These are phyloP conservation scores for Zanthoxylum bungeanum DNA, from an alignment of 345 rosid species.

Conservation along the genomic window DNA sequence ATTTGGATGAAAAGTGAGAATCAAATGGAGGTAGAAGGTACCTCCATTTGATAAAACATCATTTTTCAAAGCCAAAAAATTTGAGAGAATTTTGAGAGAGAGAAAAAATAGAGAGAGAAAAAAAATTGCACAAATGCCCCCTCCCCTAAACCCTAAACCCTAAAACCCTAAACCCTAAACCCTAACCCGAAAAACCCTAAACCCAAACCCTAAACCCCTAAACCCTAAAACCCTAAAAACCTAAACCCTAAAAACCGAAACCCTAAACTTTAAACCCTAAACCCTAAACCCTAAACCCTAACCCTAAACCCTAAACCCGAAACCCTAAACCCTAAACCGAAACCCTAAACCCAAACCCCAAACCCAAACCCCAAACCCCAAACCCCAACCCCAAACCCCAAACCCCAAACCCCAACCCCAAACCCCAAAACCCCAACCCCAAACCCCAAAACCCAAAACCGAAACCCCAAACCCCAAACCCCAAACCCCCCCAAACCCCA, in stretches of 20 bases:
- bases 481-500: background rate
- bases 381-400: no score
- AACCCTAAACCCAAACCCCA: background rate
- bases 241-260: background rate
- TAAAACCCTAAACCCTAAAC: background rate
- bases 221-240: background rate
- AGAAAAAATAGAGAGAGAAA: no score
- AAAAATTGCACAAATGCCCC: no score
- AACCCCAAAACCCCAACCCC: no score
- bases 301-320: no score
- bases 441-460: background rate
- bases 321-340: background rate
- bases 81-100: no score
- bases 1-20: no score
- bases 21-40: no score
- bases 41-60: no score
- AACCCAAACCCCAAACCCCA: no score
- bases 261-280: background rate
- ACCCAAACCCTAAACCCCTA: background rate
- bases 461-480: background rate
- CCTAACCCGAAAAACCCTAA: background rate
- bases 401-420: no score
- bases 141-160: conserved; percentile 1
- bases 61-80: no score
- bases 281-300: background rate